Evolutionary conservation across 441 rosid genomes (phyloP).

Genomic region (Gossypium davidsonii): DNA sequence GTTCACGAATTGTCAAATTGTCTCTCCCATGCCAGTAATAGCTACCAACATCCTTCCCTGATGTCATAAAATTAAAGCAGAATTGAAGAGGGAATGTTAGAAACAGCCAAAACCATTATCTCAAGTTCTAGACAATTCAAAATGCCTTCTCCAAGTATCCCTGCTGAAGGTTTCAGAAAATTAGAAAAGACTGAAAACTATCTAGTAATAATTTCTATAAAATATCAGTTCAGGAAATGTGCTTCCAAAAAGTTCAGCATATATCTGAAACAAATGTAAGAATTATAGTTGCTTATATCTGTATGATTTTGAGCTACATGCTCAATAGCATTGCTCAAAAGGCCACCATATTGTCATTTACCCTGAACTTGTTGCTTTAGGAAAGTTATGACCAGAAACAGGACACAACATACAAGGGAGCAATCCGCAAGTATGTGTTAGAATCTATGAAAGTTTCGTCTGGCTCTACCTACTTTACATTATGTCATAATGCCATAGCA

Average conservation of each 20-base stretch:
- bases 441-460: background rate
- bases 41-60: slow-evolving; percentile 76
- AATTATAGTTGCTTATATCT: background rate
- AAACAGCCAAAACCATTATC: background rate
- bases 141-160: slow-evolving; percentile 1
- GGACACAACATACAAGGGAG: background rate
- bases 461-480: background rate
- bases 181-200: background rate
- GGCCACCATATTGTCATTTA: background rate
- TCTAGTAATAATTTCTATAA: background rate
- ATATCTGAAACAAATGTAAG: background rate
- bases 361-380: background rate
- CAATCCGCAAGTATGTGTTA: background rate
- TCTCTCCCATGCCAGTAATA: slow-evolving; percentile 99
- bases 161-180: background rate
- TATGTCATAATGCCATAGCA: background rate
- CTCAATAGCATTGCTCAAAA: background rate
- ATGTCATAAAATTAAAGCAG: slow-evolving; percentile 11
- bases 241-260: background rate
- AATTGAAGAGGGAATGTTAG: background rate
- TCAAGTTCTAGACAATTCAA: slow-evolving; percentile 2
- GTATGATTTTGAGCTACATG: slow-evolving; percentile 2
- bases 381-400: background rate
- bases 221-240: background rate
- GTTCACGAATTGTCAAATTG: slow-evolving; percentile 58